Evolutionary conservation across 1,284 basidiomycete genomes (phyloP), one percentile per base, ranked within the genome.

Genomic region (Porodaedalea pini): DNA sequence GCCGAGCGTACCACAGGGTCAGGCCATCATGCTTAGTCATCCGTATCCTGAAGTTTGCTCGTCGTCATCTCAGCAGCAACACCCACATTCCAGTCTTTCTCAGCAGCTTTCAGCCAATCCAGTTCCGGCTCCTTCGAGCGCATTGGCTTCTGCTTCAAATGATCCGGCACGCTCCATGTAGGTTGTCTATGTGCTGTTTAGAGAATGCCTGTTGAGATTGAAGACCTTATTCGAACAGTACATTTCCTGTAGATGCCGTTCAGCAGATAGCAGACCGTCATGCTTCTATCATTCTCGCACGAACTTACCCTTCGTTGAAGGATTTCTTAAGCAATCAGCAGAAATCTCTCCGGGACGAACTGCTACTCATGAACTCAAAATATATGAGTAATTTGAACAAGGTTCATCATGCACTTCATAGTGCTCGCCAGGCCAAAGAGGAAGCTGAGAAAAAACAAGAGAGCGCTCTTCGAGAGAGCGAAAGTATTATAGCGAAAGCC

Each of bases 361-460:
- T 41, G 4, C 39, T 41, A 3, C 23, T 19, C 19, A 2, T 52
- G 21, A 41, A 41, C 17, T 11, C 19, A 5, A 17, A 0, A 3
- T 1, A 52, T 13, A 17, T 17, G 13, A 17, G 8, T 23, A 25
- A 10, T 4, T 6, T 17, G 0, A 15, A 25, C 6, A 27, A 27
- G 31, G 4, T 29, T 7, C 19, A 29, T 3, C 21, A 52, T 7
- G 51, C 37, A 4, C 15, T n/a, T n/a, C 15, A 3, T 27, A 52
- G 23, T 25, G 51, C 51, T 7, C n/a, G 25, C 11, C 5, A 39
- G 4, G 21, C 39, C 1, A 37, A 52, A 13, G 36, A 52, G n/a
- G 32, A 41, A 1, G 51, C 51, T 17, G 41, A 41, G 17, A 37
- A 52, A 29, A 52, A 52, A 23, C 37, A 31, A 6, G 51, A 52